These are phyloP conservation scores for Umbelopsis sp. DNA, from an alignment of 192 early-diverging fungal genomes.

Conservation along the genomic window DNA sequence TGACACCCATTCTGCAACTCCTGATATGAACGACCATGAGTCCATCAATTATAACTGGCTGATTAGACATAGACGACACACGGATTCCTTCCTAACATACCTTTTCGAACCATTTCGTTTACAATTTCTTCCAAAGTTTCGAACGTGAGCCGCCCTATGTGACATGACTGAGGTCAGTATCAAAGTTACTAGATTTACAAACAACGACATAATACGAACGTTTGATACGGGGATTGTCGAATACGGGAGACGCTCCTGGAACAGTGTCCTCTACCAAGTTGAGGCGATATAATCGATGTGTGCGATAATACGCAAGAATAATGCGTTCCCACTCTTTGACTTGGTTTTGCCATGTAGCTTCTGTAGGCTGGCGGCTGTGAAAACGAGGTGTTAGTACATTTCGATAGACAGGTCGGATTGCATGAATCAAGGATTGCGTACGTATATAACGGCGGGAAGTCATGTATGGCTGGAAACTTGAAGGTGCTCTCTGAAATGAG, in stretches of 20 bases:
- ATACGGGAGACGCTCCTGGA: slow-evolving; percentile 53
- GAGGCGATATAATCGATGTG: slow-evolving; percentile 64
- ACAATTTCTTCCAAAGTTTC: slow-evolving; percentile 74
- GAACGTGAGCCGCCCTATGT: slow-evolving; percentile 55
- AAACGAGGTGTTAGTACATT: not conserved
- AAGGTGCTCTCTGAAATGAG: not conserved
- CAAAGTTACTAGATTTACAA: not conserved
- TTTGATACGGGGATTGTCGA: slow-evolving; percentile 71
- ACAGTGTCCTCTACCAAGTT: slow-evolving; percentile 61
- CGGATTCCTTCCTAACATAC: slow-evolving; percentile 39
- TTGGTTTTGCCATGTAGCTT: slow-evolving; percentile 84
- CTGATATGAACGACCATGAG: slow-evolving; percentile 28
- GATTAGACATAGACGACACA: not conserved
- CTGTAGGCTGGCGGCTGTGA: slow-evolving; percentile 75
- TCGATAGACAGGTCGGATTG: not conserved
- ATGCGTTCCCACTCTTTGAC: slow-evolving; percentile 77
- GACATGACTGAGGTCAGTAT: not conserved
- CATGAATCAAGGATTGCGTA: slow-evolving; percentile 42
- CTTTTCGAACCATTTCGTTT: slow-evolving; percentile 74
- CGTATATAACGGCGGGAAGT: slow-evolving; percentile 94
- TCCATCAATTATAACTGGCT: not conserved
- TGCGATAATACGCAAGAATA: slow-evolving; percentile 71
- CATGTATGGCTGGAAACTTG: slow-evolving; percentile 80
- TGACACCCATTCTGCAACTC: slow-evolving; percentile 58
- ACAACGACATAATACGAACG: slow-evolving; percentile 48